Conservation (phyloP, 345 rosid species). For the Eucalyptus tenuipes region DNA sequence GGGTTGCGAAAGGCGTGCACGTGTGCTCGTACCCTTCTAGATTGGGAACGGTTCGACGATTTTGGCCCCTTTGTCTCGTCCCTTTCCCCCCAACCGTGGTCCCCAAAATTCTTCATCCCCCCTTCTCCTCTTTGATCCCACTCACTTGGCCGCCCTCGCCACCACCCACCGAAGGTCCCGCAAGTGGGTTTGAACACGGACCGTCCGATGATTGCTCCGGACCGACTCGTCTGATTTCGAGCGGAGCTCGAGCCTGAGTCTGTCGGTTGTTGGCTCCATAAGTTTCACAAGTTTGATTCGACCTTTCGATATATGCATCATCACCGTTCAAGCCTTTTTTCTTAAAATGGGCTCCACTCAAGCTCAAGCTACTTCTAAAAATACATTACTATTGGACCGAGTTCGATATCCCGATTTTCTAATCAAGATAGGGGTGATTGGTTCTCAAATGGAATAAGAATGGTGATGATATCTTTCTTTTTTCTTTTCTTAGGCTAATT, state of each 20-base stretch:
- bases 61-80: neutral
- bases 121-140: neutral
- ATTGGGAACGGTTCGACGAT: neutral
- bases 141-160: neutral
- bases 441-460: no score
- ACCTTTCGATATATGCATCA: fast-evolving
- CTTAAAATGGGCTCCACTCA: neutral
- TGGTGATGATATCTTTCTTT: neutral
- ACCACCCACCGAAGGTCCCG: neutral
- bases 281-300: neutral
- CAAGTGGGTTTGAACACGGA: neutral
- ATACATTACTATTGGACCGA: fast-evolving
- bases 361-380: no score
- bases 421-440: neutral
- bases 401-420: neutral
- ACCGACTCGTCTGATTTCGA: neutral
- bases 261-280: neutral
- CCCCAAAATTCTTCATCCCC: neutral
- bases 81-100: neutral
- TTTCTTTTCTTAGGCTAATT: no score
- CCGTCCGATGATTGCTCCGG: neutral
- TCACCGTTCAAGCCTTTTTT: no score
- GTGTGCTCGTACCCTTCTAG: neutral
- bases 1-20: neutral
- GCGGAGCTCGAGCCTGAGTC: neutral